Percentiles rank a stretch among this genome's conserved stretches.
These are phyloP conservation scores for Ophiocordyceps sinensis DNA, from an alignment of 2,329 filamentous ascomycete genomes.

Conservation along the genomic window DNA sequence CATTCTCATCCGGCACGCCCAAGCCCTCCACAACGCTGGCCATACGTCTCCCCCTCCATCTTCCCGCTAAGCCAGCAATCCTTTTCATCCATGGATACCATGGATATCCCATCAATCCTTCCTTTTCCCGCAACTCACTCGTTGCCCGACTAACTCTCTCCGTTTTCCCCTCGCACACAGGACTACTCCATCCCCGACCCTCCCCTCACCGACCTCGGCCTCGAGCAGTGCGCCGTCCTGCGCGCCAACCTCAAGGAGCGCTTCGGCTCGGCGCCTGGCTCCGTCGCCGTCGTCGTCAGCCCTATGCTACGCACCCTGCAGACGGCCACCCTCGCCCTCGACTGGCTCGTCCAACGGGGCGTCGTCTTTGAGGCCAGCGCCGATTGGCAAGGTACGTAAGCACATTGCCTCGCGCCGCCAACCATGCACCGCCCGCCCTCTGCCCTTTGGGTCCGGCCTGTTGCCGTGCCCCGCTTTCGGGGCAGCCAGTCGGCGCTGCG, in stretches of 20 bases:
- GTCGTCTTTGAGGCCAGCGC: slow-evolving; percentile 42
- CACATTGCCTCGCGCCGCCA: background rate
- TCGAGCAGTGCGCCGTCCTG: slow-evolving; percentile 31
- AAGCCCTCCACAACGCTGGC: slow-evolving; percentile 43
- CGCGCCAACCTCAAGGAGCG: slow-evolving; percentile 18
- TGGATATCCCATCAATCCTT: background rate
- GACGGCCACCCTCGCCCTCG: slow-evolving; percentile 42
- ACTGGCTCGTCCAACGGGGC: slow-evolving; percentile 40
- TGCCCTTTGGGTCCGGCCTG: background rate
- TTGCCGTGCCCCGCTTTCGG: too few species aligned
- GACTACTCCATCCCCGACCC: slow-evolving; percentile 36
- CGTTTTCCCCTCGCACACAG: slow-evolving; percentile 15
- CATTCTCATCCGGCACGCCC: slow-evolving; percentile 81
- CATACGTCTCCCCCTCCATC: slow-evolving; percentile 25
- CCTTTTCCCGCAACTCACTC: background rate
- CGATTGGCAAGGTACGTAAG: slow-evolving; percentile 44
- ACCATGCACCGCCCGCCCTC: background rate
- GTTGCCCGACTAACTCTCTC: background rate
- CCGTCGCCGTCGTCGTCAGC: slow-evolving; percentile 42
- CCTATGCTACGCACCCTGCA: slow-evolving; percentile 53
- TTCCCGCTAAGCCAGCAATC: background rate
- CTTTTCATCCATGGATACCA: background rate
- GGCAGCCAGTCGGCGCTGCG: too few species aligned
- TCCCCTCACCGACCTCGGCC: slow-evolving; percentile 31
- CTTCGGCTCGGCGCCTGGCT: slow-evolving; percentile 11